Evolutionary conservation across 1,284 basidiomycete species (phyloP).

Genomic region (Singerocomus inundabilis): DNA sequence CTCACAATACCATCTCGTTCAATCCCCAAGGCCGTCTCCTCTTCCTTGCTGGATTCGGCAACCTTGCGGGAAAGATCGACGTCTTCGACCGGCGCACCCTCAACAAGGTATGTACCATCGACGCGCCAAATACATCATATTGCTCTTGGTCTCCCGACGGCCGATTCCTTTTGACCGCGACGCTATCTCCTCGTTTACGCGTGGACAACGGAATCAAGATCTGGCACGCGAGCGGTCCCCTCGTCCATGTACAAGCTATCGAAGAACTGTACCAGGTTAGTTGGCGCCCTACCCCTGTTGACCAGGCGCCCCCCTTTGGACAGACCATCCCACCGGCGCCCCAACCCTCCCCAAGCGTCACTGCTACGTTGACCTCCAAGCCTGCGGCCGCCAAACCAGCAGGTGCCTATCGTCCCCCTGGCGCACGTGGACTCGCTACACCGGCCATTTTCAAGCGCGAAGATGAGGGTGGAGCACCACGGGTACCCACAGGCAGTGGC

Average conservation of each 20-base stretch:
- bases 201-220: conserved; percentile 98
- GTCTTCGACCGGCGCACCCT: conserved; percentile 88
- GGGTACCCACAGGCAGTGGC: conserved; percentile 42
- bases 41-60: conserved; percentile 92
- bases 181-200: conserved; percentile 87
- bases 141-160: conserved; percentile 98
- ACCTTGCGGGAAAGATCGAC: conserved; percentile 91
- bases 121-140: conserved; percentile 89
- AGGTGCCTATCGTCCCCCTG: conserved; percentile 89
- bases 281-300: conserved; percentile 78
- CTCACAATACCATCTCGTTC: conserved; percentile 91
- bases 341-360: conserved; percentile 57
- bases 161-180: conserved; percentile 90
- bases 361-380: conserved; percentile 33
- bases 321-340: conserved; percentile 75
- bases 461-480: conserved; percentile 69
- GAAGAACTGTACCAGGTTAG: conserved; percentile 88
- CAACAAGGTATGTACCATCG: conserved; percentile 82
- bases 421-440: conserved; percentile 83
- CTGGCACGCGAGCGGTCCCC: conserved; percentile 88
- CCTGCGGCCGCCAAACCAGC: conserved; percentile 55
- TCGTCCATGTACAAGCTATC: conserved; percentile 75
- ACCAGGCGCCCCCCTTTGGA: conserved; percentile 71
- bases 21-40: conserved; percentile 90
- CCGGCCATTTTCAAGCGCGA: conserved; percentile 86